Base-by-base conservation (phyloP, 2,329 filamentous ascomycete genomes). In the Aspergillus amoenus region DNA sequence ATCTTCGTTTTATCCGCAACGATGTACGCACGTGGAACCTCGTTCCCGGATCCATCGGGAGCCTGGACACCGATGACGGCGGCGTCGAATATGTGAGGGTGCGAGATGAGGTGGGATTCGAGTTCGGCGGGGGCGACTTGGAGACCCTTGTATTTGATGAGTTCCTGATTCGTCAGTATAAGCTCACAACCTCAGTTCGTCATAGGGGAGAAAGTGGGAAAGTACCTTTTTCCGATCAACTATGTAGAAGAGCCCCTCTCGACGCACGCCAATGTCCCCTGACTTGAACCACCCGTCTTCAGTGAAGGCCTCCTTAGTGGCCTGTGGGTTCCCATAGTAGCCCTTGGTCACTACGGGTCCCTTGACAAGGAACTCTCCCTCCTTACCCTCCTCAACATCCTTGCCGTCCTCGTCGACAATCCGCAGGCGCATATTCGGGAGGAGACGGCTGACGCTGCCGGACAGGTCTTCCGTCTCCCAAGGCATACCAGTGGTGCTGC, bases 361-460 rank as follows among this genome's bases (percentile, higher is more conserved):
- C 12, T 79, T 70, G 9, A 82, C 70, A 63, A 79, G 81, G 9
- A 83, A 63, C 68, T 83, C 81, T 4, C 82, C 82, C 5, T 70
- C 68, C 3, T 75, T 70, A 42, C 76, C 73, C 52, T 76, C 75
- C 8, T 78, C 76, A 43, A 85, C 79, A 56, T 84, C 81, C 1
- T 72, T 76, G 2, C 79, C 82, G 9, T 79, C 69, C 21, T 85
- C 82, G 64, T 84, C 82, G 8, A 86, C 73, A 3, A 86, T 69
- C 58, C 78, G 80, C 22, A 40, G 24, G n/a, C 56, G 56, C 64
- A 57, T 73, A 69, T 67, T 79, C 76, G 21, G 70, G 13, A 57
- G 52, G 3, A 60, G 58, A 21, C 58, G 51, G 30, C 58, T 60
- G 13, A 60, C 55, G 22, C 58, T 60, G 17, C 58, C 58, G 4